Evolutionary conservation across 805 yeast species (phyloP).

Genomic region (Ogataea nonfermentans): DNA sequence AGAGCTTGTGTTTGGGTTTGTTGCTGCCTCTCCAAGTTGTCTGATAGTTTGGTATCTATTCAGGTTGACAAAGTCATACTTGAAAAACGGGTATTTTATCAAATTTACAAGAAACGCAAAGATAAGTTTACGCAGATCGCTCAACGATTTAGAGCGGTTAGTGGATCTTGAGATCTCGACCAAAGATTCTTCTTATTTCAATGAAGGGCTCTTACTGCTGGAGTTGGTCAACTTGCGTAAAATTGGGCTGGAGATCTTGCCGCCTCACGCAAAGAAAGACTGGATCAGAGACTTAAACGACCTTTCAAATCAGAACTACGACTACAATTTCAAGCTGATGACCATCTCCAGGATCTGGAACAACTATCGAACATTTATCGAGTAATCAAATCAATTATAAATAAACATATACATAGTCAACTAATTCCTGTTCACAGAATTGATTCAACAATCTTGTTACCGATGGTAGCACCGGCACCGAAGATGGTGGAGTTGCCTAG

Average conservation of each 20-base stretch:
- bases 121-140: conserved; percentile 38
- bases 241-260: conserved; percentile 49
- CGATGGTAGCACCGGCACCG: conserved; percentile 96
- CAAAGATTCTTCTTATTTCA: conserved; percentile 31
- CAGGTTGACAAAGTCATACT: conserved; percentile 30
- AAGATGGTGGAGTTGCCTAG: conserved; percentile 91
- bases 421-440: conserved; percentile 40
- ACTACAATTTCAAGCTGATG: conserved; percentile 39
- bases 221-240: conserved; percentile 59
- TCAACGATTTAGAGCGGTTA: conserved; percentile 44
- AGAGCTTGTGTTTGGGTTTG: conserved; percentile 88
- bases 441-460: conserved; percentile 75
- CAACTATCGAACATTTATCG: conserved; percentile 40
- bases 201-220: conserved; percentile 62
- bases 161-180: conserved; percentile 20
- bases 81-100: conserved; percentile 38
- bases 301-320: conserved; percentile 42
- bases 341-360: conserved; percentile 61
- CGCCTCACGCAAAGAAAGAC: conserved; percentile 46
- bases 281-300: conserved; percentile 67
- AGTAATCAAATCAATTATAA: conserved; percentile 1
- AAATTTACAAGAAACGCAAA: conserved; percentile 35
- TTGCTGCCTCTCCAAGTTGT: conserved; percentile 82
- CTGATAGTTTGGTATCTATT: conserved; percentile 51
- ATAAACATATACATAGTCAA: too few relatives aligned